Evolutionary conservation across 768 basidiomycete genomes (phyloP), one percentile per base, ranked within the genome.

Genomic region (Leccinum fibrillosum): DNA sequence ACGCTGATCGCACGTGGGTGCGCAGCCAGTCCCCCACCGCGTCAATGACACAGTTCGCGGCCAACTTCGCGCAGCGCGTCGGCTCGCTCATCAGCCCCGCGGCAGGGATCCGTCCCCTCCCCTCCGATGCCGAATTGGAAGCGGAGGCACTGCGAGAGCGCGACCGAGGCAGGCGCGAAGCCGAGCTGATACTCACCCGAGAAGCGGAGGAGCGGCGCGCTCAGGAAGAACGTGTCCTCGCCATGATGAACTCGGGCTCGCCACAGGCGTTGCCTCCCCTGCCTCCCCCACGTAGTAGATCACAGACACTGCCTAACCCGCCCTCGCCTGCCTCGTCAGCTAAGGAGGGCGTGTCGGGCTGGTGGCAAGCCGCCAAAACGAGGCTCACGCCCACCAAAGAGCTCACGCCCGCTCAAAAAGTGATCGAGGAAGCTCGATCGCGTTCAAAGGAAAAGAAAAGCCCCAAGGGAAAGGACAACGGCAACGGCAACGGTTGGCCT

Each of bases 351-450:
- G 66, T 61, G 45, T 25, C 71, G 1, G 78, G 78, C 48, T 93
- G 92, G 92, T 91, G 90, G 88, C 72, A 81, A 11, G 77, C 83
- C 3, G 84, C 90, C 19, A 92, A 89, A 78, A 83, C 82, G 62
- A 84, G 76, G 63, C 79, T 94, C 10, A 91, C 90, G 1, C 89
- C 91, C 2, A 87, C 87, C 12, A 93, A 92, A 64, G 86, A 82
- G 65, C 82, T 90, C n/a, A 93, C 92, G 0, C 90, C 91, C 9
- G 91, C 92, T 0, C 91, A 93, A 65, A 90, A 91, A 63, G 79
- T 94, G 54, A 85, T 92, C 50, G 79, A 81, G 56, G 90, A 93
- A 8, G 77, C 88, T 17, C 90, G 92, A 66, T 76, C 81, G 19
- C 79, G 82, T 45, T 83, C 88, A 55, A 86, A 84, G 66, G 84